Conservation (phyloP, 768 basidiomycete species). For the Tricholoma matsutake region DNA sequence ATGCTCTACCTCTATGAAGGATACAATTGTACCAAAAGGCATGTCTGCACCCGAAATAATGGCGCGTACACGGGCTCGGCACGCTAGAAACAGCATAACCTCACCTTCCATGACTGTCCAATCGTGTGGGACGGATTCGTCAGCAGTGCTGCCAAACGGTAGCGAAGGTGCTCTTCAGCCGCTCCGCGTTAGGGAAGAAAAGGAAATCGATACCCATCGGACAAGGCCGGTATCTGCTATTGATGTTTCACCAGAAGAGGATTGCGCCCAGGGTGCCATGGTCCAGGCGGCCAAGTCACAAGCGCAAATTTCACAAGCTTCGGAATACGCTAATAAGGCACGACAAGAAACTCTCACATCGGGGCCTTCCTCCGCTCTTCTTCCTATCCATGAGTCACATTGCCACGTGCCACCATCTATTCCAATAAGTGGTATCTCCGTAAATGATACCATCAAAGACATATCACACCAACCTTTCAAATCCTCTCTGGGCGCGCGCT, state of each 20-base stretch:
- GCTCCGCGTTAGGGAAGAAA: no score
- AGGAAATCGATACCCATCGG: neutral
- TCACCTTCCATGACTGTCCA: neutral
- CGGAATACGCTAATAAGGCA: neutral
- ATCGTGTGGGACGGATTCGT: neutral
- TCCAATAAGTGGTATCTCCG: slow-evolving; percentile 8
- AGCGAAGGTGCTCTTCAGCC: neutral
- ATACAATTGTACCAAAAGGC: neutral
- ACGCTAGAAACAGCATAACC: slow-evolving; percentile 8
- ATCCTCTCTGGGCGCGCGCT: slow-evolving; percentile 23
- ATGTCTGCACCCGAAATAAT: slow-evolving; percentile 24
- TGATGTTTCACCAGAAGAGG: neutral
- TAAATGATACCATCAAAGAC: slow-evolving; percentile 5
- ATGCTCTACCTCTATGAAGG: neutral
- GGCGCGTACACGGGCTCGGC: slow-evolving; percentile 25
- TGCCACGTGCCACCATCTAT: slow-evolving; percentile 6
- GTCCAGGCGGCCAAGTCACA: neutral
- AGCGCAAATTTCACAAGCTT: neutral
- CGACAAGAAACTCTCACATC: slow-evolving; percentile 1
- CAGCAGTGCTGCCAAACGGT: neutral
- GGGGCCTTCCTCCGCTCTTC: slow-evolving; percentile 3
- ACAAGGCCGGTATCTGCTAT: neutral
- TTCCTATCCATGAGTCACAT: slow-evolving; percentile 6
- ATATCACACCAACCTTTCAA: slow-evolving; percentile 10
- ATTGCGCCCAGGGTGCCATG: neutral